Conservation (phyloP, 2,329 filamentous ascomycete species). For the Aspergillus sp. region DNA sequence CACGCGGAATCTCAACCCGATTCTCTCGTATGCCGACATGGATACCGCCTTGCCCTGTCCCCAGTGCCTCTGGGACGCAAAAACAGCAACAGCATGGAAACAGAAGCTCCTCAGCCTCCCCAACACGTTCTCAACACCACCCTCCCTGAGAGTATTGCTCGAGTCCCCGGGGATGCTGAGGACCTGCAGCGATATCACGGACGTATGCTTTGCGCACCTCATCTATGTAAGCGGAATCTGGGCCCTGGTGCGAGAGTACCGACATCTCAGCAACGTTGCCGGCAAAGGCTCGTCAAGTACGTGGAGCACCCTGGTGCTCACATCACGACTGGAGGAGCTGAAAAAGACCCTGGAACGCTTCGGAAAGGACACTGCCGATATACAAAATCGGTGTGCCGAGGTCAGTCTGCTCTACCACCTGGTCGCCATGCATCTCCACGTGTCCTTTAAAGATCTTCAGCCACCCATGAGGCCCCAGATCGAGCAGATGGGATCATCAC, state of each 20-base stretch:
- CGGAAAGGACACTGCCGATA: not conserved
- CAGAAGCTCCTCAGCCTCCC: not conserved
- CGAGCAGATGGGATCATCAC: not conserved
- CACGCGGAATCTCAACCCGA: not conserved
- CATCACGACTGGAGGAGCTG: not conserved
- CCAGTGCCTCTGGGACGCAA: not conserved
- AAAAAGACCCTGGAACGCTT: not conserved
- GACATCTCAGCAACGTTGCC: not conserved
- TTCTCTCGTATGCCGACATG: not conserved
- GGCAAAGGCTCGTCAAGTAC: not conserved
- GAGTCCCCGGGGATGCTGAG: not conserved
- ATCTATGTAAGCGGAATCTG: not conserved
- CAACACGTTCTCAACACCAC: too few species aligned
- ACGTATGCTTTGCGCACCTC: not conserved
- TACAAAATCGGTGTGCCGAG: not conserved
- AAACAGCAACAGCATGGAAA: not conserved
- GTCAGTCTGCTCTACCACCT: not conserved
- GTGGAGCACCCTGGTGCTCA: not conserved
- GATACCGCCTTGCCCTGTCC: not conserved
- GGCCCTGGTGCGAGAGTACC: not conserved
- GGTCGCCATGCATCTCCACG: conserved; percentile 1
- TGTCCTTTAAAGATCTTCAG: not conserved
- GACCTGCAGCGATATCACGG: not conserved
- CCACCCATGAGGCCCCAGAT: not conserved
- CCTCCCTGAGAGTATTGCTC: not conserved